Evolutionary conservation across 23 red algal genomes (phyloP), one percentile per base, ranked within the genome.

Genomic region (Gracilaria vermiculophylla): DNA sequence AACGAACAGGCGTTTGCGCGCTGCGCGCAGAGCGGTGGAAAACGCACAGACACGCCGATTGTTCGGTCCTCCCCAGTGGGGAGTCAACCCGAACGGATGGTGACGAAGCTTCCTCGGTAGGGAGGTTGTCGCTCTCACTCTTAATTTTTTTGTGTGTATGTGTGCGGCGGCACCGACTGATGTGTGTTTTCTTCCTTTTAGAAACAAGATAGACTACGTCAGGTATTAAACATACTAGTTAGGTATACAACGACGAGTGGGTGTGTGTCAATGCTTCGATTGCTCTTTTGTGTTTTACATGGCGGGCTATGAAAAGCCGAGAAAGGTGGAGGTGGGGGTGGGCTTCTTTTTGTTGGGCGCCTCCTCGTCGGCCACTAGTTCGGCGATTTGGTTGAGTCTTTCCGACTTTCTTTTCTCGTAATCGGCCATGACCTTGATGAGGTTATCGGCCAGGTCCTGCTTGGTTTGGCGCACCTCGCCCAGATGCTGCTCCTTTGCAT

Each of bases 341-440:
- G 37, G 37, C 17, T 73, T 73, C 25, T 20, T 73, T 45, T 20
- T 25, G n/a, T 40, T 69, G 42, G 75, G 47, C 16, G 27, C 23
- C 9, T 70, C 61, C 14, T 80, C 73, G 12, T 80, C 92, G 9
- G 71, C 93, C 20, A 95, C 61, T 24, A 95, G 53, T 19, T 74
- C 76, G 54, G 83, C 78, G 78, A 95, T 90, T 69, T 83, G 74
- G 61, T 95, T 86, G 24, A 95, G 93, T 19, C 84, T 42, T 40
- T 95, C 93, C 21, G 65, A 53, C 80, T 95, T 95, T 29, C 85
- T 49, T 67, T 85, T 64, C 74, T 95, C 93, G 53, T 95, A 95
- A 72, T 95, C 93, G 25, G 80, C 86, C 93, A 95, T 95, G 51
- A 95, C 87, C 33, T 57, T 82, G 23, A 95, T 86, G 35, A 95